Conservation (phyloP, 345 rosid species). For the Citrus glauca region DNA sequence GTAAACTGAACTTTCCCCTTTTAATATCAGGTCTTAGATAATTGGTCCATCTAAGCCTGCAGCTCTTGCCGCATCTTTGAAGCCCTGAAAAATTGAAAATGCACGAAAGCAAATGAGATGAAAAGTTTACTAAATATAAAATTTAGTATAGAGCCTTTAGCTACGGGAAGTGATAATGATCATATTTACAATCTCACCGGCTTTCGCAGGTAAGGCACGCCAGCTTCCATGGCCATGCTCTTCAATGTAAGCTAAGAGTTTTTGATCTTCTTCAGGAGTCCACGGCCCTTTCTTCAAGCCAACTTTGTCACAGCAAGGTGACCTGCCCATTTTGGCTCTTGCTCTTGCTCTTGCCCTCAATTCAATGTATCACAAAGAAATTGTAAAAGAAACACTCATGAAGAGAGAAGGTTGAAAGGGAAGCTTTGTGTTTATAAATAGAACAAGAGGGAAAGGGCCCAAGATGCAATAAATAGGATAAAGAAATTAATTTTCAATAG, state of each 20-base stretch:
- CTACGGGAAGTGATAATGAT: not conserved
- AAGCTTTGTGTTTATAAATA: slow-evolving; percentile 26
- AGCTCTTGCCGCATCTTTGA: slow-evolving; percentile 90
- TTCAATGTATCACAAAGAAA: not conserved
- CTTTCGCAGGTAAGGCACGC: slow-evolving; percentile 86
- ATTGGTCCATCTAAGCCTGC: slow-evolving; percentile 95
- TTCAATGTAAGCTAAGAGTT: slow-evolving; percentile 83
- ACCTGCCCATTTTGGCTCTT: slow-evolving; percentile 54
- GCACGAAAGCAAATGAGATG: not conserved
- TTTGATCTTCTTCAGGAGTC: slow-evolving; percentile 95
- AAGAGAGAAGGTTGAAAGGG: slow-evolving; percentile 14
- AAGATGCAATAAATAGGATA: slow-evolving; percentile 35
- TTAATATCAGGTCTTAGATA: slow-evolving; percentile 90
- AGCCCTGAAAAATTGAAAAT: slow-evolving; percentile 41
- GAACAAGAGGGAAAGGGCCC: slow-evolving; percentile 34
- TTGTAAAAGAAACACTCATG: not conserved
- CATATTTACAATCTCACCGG: slow-evolving; percentile 39
- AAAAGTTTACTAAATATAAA: not conserved
- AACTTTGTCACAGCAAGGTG: slow-evolving; percentile 80
- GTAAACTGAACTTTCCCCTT: slow-evolving; percentile 84
- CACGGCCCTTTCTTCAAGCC: slow-evolving; percentile 97
- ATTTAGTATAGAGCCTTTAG: not conserved
- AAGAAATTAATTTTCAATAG: slow-evolving; percentile 26
- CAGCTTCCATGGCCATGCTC: slow-evolving; percentile 97
- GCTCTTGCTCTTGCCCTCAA: slow-evolving; percentile 15